These are phyloP conservation scores for Globisporangium echinulatum DNA, from an alignment of 352 stramenopile genomes.

Conservation along the genomic window DNA sequence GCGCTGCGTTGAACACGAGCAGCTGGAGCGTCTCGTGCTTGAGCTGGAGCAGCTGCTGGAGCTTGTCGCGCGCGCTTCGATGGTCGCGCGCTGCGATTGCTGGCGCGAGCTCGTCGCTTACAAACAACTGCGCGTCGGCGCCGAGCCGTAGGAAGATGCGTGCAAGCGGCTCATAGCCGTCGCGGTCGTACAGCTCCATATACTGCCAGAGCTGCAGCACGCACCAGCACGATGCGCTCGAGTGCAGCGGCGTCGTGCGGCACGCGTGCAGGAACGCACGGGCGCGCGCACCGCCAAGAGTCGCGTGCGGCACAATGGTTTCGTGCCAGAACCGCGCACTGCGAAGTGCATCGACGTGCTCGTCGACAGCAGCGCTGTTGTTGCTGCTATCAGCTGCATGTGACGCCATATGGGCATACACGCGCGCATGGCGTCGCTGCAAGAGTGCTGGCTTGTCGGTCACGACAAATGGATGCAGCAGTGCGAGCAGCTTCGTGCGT, in stretches of 20 bases:
- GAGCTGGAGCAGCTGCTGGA: slow-evolving; percentile 39
- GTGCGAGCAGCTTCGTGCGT: slow-evolving; percentile 37
- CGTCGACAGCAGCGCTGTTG: background rate
- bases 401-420: slow-evolving; percentile 16
- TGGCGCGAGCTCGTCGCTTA: slow-evolving; percentile 24
- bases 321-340: slow-evolving; percentile 64
- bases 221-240: slow-evolving; percentile 30
- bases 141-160: slow-evolving; percentile 41
- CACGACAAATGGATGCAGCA: slow-evolving; percentile 51
- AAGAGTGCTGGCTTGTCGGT: slow-evolving; percentile 36
- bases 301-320: slow-evolving; percentile 20
- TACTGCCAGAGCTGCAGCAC: slow-evolving; percentile 38
- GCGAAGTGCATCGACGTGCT: slow-evolving; percentile 29
- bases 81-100: slow-evolving; percentile 23
- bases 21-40: slow-evolving; percentile 62
- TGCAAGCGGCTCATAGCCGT: slow-evolving; percentile 33
- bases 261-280: slow-evolving; percentile 33
- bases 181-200: slow-evolving; percentile 52
- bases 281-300: slow-evolving; percentile 31
- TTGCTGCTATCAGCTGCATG: background rate
- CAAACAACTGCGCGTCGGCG: slow-evolving; percentile 41
- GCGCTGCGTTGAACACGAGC: slow-evolving; percentile 42
- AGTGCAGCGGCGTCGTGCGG: slow-evolving; percentile 11
- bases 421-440: slow-evolving; percentile 34
- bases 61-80: slow-evolving; percentile 29